Percentiles rank a stretch among this genome's conserved stretches.
Evolutionary conservation across 2,329 filamentous ascomycete genomes (phyloP).

Genomic region (Alternaria sp.): DNA sequence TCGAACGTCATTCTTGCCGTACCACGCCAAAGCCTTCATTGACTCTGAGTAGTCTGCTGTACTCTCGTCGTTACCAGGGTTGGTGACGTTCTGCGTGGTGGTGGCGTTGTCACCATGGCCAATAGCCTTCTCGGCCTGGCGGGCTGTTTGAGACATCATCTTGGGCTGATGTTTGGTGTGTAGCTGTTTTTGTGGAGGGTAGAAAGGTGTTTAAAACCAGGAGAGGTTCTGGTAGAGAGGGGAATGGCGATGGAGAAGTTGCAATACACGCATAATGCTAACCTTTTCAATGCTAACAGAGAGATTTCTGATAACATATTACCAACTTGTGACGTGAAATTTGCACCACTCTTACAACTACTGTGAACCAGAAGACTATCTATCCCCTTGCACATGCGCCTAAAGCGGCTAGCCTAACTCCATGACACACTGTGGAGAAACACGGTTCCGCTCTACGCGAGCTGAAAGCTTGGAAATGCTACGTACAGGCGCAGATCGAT

Average conservation of each 20-base stretch:
- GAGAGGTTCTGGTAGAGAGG: background rate
- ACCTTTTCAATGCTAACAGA: conserved; percentile 23
- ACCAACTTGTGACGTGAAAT: conserved; percentile 19
- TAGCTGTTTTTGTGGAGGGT: background rate
- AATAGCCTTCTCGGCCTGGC: conserved; percentile 69
- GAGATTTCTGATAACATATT: conserved; percentile 35
- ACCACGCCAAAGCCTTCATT: conserved; percentile 85
- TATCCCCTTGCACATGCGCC: conserved; percentile 36
- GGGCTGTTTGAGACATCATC: conserved; percentile 64
- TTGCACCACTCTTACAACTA: conserved; percentile 28
- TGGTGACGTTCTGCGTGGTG: conserved; percentile 73
- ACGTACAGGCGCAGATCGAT: conserved; percentile 28
- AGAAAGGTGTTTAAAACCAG: background rate
- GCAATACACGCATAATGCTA: conserved; percentile 8
- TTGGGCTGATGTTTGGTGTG: conserved; percentile 25
- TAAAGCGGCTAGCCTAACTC: conserved; percentile 36
- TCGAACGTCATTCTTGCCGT: conserved; percentile 80
- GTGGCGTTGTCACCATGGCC: conserved; percentile 72
- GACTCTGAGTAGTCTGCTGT: conserved; percentile 62
- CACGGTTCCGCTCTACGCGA: conserved; percentile 22
- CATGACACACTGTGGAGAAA: conserved; percentile 38
- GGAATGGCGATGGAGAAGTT: background rate
- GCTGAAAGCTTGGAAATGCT: conserved; percentile 16
- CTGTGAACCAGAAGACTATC: conserved; percentile 24
- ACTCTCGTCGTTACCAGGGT: conserved; percentile 58